phyloP scores from a whole-genome alignment of 2,329 filamentous ascomycete species.

The Hypoxylon sp. region DNA sequence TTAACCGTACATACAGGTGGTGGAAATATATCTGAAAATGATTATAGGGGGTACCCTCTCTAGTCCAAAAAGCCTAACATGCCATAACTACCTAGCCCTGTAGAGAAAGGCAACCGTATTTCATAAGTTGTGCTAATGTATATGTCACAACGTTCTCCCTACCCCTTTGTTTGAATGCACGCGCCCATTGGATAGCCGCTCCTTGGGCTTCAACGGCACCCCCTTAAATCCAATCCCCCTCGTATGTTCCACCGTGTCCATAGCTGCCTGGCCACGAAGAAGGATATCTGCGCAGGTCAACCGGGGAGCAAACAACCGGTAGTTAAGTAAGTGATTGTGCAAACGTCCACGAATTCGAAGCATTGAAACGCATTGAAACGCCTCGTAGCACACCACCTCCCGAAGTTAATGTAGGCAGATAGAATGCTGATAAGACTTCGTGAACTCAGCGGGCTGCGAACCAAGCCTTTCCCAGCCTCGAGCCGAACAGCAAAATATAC shows the following conservation, averaged over 20 bases:
- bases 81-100: neutral
- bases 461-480: neutral
- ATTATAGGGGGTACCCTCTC: neutral
- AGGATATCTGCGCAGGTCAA: slow-evolving; percentile 3
- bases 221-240: slow-evolving; percentile 8
- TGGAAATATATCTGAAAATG: slow-evolving; percentile 6
- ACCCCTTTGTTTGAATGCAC: slow-evolving; percentile 13
- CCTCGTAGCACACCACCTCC: slow-evolving; percentile 1
- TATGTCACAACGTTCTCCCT: slow-evolving; percentile 8
- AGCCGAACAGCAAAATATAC: neutral
- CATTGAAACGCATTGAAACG: neutral
- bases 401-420: neutral
- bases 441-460: neutral
- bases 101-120: slow-evolving; percentile 3
- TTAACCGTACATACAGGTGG: neutral
- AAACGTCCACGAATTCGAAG: slow-evolving; percentile 7
- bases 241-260: slow-evolving; percentile 23
- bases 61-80: neutral
- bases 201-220: slow-evolving; percentile 9
- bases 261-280: slow-evolving; percentile 1
- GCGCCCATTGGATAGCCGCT: slow-evolving; percentile 14
- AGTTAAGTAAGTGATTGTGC: neutral
- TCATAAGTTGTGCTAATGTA: slow-evolving; percentile 5
- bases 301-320: slow-evolving; percentile 8
- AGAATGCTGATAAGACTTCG: neutral